Evolutionary conservation across 2,329 filamentous ascomycete genomes (phyloP).

Genomic region (Eutypa lata): DNA sequence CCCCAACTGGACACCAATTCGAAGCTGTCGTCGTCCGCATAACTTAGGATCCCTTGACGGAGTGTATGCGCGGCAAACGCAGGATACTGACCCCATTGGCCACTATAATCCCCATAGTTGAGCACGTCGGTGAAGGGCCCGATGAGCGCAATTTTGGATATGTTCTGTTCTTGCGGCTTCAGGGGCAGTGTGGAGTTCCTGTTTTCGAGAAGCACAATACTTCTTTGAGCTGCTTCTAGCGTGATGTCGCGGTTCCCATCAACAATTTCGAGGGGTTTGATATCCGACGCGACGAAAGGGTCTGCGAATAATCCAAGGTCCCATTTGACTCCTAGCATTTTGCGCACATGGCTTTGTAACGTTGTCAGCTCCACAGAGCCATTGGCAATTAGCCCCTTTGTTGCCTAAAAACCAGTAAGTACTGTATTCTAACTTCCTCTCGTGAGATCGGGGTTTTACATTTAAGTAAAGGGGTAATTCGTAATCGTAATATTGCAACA

Average conservation of each 20-base stretch:
- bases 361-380: constrained; percentile 32
- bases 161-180: constrained; percentile 21
- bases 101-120: constrained; percentile 43
- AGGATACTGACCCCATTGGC: constrained; percentile 38
- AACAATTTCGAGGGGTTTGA: constrained; percentile 34
- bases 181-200: constrained; percentile 36
- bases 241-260: constrained; percentile 32
- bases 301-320: constrained; percentile 39
- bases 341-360: constrained; percentile 33
- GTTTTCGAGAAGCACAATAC: constrained; percentile 41
- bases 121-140: constrained; percentile 39
- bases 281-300: constrained; percentile 32
- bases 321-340: constrained; percentile 39
- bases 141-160: constrained; percentile 35
- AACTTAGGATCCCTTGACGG: constrained; percentile 32
- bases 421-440: neutral
- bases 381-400: constrained; percentile 32
- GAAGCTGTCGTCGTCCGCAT: constrained; percentile 21
- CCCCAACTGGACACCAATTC: constrained; percentile 40
- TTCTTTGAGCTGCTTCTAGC: constrained; percentile 40
- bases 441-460: constrained; percentile 5
- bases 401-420: constrained; percentile 19
- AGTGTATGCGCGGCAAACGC: constrained; percentile 36
- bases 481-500: constrained; percentile 45
- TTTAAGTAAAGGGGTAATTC: constrained; percentile 36